Evolutionary conservation across 768 basidiomycete genomes (phyloP), one percentile per base, ranked within the genome.

Genomic region (Phylloporus sp.): DNA sequence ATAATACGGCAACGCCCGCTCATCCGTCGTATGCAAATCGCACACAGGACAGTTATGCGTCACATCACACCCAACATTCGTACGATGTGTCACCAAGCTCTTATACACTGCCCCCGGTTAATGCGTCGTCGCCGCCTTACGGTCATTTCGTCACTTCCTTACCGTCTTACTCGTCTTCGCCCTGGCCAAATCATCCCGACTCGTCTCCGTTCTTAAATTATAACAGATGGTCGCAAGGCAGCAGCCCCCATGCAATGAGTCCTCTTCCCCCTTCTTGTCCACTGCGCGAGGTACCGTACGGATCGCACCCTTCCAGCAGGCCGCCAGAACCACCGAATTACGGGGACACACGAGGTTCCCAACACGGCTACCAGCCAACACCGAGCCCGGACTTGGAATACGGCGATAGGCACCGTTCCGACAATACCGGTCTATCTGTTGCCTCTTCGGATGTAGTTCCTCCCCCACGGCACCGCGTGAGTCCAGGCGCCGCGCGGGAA

Each of bases 401-500:
- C 49, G 50, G 60, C 6, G 62, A 71, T 23, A 67, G 70, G 44
- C 59, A 60, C 24, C 66, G 57, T 39, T 58, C 64, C 35, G 69
- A 71, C 41, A 56, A 59, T 38, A 49, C 59, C 23, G 56, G 61
- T 18, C 40, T 62, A 51, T 46, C 60, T 3, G 52, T 59, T 43
- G 54, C 54, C 53, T 60, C 55, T 49, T 58, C 59, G 49, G 80
- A 76, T 54, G 66, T 71, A 37, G 83, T 77, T 13, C 84, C 77
- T 9, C 81, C 75, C 47, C 75, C 80, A 52, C 72, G 72, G 56
- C 77, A 77, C 54, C 73, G 78, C 49, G 69, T 78, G n/a, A 66
- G 78, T 53, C 80, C 81, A 38, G 71, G 70, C 42, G 69, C 75
- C 15, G 57, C 67, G 35, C 71, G 78, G 45, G 81, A 80, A 37